phyloP scores from a whole-genome alignment of 768 basidiomycete species.

The Lactarius sanguifluus region DNA sequence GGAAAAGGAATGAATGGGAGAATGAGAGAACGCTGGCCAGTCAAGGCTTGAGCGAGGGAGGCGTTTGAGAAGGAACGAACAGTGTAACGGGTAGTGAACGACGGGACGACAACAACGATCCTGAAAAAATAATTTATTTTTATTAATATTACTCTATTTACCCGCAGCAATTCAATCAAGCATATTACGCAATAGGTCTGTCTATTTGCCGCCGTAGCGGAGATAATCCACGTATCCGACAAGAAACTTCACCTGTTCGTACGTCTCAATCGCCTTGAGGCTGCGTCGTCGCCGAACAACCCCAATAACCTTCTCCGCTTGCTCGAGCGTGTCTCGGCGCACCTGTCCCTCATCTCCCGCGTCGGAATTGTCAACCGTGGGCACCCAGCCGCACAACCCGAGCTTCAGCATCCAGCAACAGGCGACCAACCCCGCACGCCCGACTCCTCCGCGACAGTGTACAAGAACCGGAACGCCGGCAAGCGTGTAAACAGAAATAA shows the following conservation, averaged over 20 bases:
- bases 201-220: slow-evolving; percentile 29
- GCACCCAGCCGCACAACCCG: slow-evolving; percentile 78
- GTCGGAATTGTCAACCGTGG: slow-evolving; percentile 26
- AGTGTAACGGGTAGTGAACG: neutral
- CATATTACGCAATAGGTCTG: slow-evolving; percentile 17
- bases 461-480: slow-evolving; percentile 70
- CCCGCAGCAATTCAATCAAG: neutral
- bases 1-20: slow-evolving; percentile 14
- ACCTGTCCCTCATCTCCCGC: slow-evolving; percentile 29
- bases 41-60: slow-evolving; percentile 22
- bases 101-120: neutral
- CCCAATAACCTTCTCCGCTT: slow-evolving; percentile 71
- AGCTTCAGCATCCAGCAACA: slow-evolving; percentile 92
- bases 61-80: slow-evolving; percentile 11
- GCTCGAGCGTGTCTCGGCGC: slow-evolving; percentile 52
- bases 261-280: slow-evolving; percentile 89
- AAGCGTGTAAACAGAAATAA: slow-evolving; percentile 74
- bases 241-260: slow-evolving; percentile 87
- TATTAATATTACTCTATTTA: neutral
- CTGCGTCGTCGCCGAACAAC: slow-evolving; percentile 76
- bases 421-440: slow-evolving; percentile 88
- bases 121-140: neutral
- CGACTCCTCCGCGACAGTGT: slow-evolving; percentile 94
- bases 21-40: slow-evolving; percentile 24
- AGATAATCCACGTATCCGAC: slow-evolving; percentile 73